phyloP scores from a whole-genome alignment of 306 rosid species.

The Pyrus bretschneideri region DNA sequence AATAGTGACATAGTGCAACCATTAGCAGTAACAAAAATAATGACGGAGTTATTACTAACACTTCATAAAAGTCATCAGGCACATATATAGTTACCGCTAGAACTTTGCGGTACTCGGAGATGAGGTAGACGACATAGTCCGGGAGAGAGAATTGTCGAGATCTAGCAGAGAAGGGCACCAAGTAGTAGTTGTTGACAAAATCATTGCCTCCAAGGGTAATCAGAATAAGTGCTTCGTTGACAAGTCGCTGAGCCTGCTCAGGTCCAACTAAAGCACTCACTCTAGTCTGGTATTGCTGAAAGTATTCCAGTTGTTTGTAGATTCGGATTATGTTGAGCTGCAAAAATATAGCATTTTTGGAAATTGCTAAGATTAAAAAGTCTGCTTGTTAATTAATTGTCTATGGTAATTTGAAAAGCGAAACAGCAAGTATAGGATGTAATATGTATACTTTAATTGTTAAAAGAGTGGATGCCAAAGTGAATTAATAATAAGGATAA shows the following conservation, averaged over 20 bases:
- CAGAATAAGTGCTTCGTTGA: constrained; percentile 51
- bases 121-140: constrained; percentile 53
- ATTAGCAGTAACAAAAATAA: no score
- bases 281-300: constrained; percentile 50
- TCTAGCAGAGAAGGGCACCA: constrained; percentile 73
- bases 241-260: constrained; percentile 29
- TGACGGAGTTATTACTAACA: no score
- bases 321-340: constrained; percentile 73
- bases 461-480: not conserved
- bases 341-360: not conserved
- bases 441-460: not conserved
- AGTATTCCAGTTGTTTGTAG: constrained; percentile 47
- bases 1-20: not conserved
- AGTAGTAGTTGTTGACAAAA: constrained; percentile 80
- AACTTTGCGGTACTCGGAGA: constrained; percentile 66
- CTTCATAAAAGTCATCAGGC: not conserved
- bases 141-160: constrained; percentile 85
- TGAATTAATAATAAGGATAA: not conserved
- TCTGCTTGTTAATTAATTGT: not conserved
- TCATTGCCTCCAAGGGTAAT: constrained; percentile 87
- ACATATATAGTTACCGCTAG: constrained; percentile 32
- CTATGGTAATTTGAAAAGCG: not conserved
- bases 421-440: not conserved
- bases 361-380: not conserved
- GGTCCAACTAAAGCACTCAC: constrained; percentile 50